These are phyloP conservation scores for Zygoascus hellenicus DNA, from an alignment of 1,139 yeast species.

Conservation along the genomic window DNA sequence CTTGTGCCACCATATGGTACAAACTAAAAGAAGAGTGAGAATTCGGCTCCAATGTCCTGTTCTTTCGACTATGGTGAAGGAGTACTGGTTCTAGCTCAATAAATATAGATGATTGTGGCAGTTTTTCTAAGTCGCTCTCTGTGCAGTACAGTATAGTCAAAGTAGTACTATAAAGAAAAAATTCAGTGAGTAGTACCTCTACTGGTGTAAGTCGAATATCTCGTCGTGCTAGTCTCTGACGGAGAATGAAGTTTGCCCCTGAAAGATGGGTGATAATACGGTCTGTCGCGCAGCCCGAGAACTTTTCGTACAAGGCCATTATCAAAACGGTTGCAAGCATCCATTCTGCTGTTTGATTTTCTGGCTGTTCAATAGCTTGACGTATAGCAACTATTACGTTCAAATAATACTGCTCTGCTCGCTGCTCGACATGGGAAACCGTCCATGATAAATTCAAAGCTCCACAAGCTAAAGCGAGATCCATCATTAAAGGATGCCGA, in stretches of 20 bases:
- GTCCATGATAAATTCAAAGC: conserved; percentile 4
- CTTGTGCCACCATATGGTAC: background rate
- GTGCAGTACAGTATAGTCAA: background rate
- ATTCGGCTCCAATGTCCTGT: no score
- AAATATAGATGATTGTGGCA: conserved; percentile 1
- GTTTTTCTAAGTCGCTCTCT: conserved; percentile 3
- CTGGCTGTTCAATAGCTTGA: background rate
- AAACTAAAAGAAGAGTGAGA: background rate
- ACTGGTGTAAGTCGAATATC: background rate
- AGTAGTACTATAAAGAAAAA: background rate
- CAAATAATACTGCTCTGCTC: background rate
- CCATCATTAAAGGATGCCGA: background rate
- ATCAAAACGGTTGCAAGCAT: conserved; percentile 3
- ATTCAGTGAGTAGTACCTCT: conserved; percentile 3
- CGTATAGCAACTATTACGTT: background rate
- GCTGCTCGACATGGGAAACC: background rate
- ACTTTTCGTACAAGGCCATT: background rate
- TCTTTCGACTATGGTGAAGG: background rate
- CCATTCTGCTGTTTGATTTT: background rate
- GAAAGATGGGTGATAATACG: background rate
- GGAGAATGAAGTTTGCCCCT: background rate
- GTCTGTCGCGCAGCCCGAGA: background rate
- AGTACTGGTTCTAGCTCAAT: no score
- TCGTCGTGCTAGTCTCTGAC: background rate
- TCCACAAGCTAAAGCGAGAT: conserved; percentile 7